These are phyloP conservation scores for Cladosporium austrohemisphaericum DNA, from an alignment of 2,329 filamentous ascomycete genomes.

Conservation along the genomic window DNA sequence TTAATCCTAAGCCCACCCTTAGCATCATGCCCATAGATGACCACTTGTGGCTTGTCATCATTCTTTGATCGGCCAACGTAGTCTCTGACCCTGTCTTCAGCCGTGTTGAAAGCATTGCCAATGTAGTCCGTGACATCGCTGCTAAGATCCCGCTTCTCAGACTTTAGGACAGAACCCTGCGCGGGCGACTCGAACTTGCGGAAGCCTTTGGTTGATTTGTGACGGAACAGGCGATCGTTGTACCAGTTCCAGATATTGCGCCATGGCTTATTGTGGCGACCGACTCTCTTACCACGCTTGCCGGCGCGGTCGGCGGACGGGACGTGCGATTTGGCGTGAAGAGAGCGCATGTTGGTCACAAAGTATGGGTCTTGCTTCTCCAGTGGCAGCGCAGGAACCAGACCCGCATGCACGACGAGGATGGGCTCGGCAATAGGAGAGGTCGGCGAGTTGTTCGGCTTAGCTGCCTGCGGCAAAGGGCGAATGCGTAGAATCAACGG, in stretches of 20 bases:
- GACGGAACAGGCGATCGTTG: constrained; percentile 27
- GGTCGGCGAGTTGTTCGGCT: constrained; percentile 15
- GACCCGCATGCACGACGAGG: constrained; percentile 77
- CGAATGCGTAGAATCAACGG: constrained; percentile 37
- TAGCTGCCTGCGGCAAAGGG: constrained; percentile 25
- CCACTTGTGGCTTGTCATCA: constrained; percentile 52
- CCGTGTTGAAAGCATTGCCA: neutral
- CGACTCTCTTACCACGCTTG: constrained; percentile 22
- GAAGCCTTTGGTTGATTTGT: constrained; percentile 13
- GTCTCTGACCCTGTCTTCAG: neutral
- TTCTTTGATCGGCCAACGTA: constrained; percentile 26
- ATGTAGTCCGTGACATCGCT: neutral
- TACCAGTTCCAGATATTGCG: constrained; percentile 33
- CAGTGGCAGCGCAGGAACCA: constrained; percentile 71
- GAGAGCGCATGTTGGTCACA: constrained; percentile 88
- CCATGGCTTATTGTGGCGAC: constrained; percentile 28
- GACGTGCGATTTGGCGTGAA: constrained; percentile 60
- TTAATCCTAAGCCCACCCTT: constrained; percentile 64
- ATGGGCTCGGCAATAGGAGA: constrained; percentile 63
- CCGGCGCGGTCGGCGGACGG: constrained; percentile 43
- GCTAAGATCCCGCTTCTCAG: neutral
- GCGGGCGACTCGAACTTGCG: neutral
- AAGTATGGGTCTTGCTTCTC: constrained; percentile 70
- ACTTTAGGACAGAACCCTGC: neutral
- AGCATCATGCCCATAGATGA: constrained; percentile 86